phyloP scores from a whole-genome alignment of 768 basidiomycete genomes.

The Jaapia argillacea region DNA sequence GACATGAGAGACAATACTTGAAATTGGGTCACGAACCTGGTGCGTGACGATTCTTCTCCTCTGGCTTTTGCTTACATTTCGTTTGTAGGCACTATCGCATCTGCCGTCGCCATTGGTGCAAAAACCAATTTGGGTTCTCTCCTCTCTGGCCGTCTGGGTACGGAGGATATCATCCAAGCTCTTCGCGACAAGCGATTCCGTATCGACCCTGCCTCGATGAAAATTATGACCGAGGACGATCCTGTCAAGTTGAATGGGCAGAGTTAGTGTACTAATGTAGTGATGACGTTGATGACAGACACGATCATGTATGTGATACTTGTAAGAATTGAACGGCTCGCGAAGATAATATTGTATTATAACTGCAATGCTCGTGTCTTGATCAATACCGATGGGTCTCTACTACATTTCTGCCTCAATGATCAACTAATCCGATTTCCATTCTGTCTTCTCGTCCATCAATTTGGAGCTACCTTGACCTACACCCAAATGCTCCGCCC shows the following conservation, averaged over 20 bases:
- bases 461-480: slow-evolving; percentile 53
- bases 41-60: neutral
- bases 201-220: slow-evolving; percentile 37
- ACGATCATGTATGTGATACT: too few relatives aligned
- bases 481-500: slow-evolving; percentile 77
- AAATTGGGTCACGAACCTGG: slow-evolving; percentile 32
- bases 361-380: neutral
- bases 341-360: too few relatives aligned
- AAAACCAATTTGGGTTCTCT: slow-evolving; percentile 38
- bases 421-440: slow-evolving; percentile 78
- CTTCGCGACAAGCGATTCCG: slow-evolving; percentile 38
- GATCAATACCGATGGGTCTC: slow-evolving; percentile 16
- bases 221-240: slow-evolving; percentile 49
- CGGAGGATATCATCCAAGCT: slow-evolving; percentile 28
- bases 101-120: slow-evolving; percentile 44
- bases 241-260: too few relatives aligned
- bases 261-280: too few relatives aligned
- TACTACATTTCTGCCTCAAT: slow-evolving; percentile 56
- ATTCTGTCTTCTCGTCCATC: slow-evolving; percentile 51
- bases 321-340: too few relatives aligned
- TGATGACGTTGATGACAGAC: too few relatives aligned
- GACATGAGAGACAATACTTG: slow-evolving; percentile 31
- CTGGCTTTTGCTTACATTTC: neutral
- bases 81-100: slow-evolving; percentile 37
- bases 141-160: slow-evolving; percentile 27